Percentiles rank a stretch among this genome's conserved stretches.
Conservation (phyloP, 495 filamentous ascomycete species). For the Penicillium egyptiacum region DNA sequence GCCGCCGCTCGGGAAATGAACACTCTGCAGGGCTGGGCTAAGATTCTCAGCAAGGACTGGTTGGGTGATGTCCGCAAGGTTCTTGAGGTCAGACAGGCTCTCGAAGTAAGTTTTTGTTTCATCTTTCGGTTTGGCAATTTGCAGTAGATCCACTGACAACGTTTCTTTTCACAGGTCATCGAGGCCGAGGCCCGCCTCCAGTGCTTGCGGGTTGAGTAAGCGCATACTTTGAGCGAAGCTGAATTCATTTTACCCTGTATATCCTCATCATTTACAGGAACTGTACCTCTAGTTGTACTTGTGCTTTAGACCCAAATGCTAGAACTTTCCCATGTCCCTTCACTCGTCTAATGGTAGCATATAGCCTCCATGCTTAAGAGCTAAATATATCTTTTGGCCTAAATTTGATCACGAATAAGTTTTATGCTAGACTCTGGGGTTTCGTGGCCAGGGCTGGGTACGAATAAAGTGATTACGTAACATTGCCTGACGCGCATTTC, state of each 20-base stretch:
- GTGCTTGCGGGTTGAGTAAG: slow-evolving; percentile 51
- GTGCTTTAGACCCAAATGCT: slow-evolving; percentile 45
- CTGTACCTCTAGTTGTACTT: slow-evolving; percentile 49
- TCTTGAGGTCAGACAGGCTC: slow-evolving; percentile 90
- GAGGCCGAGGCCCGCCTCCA: slow-evolving; percentile 52
- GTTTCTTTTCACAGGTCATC: slow-evolving; percentile 38
- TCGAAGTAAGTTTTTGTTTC: slow-evolving; percentile 67
- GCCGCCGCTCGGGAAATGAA: slow-evolving; percentile 95
- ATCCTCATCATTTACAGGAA: slow-evolving; percentile 40
- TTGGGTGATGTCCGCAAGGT: slow-evolving; percentile 81
- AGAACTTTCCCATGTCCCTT: slow-evolving; percentile 40
- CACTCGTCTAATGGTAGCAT: not conserved
- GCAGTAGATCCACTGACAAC: slow-evolving; percentile 22
- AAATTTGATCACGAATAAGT: not conserved
- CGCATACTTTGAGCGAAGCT: slow-evolving; percentile 32
- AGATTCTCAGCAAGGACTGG: slow-evolving; percentile 91
- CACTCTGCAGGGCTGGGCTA: slow-evolving; percentile 85
- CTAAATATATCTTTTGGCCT: not conserved
- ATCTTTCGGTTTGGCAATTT: not conserved
- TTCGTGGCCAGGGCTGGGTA: not conserved
- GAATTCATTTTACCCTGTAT: slow-evolving; percentile 39
- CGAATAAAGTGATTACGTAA: slow-evolving; percentile 23
- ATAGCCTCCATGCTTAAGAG: not conserved
- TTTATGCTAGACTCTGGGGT: not conserved
- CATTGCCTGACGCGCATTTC: slow-evolving; percentile 19